Base-by-base conservation (phyloP, 176 grass and related monocot genomes). In the Rhynchospora breviuscula region DNA sequence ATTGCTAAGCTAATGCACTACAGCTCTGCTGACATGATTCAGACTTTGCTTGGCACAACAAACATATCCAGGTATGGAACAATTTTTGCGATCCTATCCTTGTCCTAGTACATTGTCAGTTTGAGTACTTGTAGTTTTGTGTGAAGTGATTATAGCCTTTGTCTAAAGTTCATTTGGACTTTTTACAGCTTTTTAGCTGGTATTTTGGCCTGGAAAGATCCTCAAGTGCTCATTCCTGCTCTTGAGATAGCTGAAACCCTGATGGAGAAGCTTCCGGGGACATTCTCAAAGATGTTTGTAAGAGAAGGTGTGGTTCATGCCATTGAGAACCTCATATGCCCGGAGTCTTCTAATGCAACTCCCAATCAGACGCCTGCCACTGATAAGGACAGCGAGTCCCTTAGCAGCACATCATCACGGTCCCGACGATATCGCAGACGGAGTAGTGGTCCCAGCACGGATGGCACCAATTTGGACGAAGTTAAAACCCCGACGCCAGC, bases 301-400 rank as follows among this genome's bases (percentile, higher is more conserved):
- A 92, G 94, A 86, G 94, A 97, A 90, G 94, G 94, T 10, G 94
- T 94, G 89, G 89, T 97, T 81, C 91, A 97, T 87, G 91, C 94
- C 66, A 85, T 97, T 31, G 94, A 94, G 77, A 85, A 79, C 21
- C 88, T 97, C 35, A 90, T 97, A 81, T 88, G 83, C 53, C 57
- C 63, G 17, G 91, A 93, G 12, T 57, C 84, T 46, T 90, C 89
- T 40, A 85, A 15, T 80, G 33, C 79, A 1, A 49, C 85, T 64
- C 76, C 85, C 89, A 84, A 88, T 89, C 86, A 91, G 54, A 18
- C 73, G 18, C 35, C 58, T 22, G 17, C 61, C 35, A 23, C 59
- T 60, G 79, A 81, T 63, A 63, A 19, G 35, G 91, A 91, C 49
- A 90, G 63, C 3, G 87, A 91, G 59, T 72, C 52, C 51, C 84